Evolutionary conservation across 148 eudicot genomes (phyloP), one percentile per base, ranked within the genome.

Genomic region (Rhododendron simsii): DNA sequence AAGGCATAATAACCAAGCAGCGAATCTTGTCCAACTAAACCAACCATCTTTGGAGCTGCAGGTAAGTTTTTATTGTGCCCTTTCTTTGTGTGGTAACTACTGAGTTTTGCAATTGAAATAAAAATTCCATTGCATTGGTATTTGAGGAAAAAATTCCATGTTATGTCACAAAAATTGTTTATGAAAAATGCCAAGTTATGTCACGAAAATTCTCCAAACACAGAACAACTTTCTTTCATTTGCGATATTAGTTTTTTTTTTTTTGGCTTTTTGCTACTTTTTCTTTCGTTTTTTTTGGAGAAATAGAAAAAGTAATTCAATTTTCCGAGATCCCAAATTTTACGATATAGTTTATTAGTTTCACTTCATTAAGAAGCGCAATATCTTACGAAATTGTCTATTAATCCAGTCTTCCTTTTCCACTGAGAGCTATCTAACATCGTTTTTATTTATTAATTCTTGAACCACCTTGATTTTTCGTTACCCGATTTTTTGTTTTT

Each of bases 31-130:
- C 33, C 83, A 78, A 65, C 78, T 50, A 23, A 76, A 53, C 57
- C 80, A 78, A 65, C 88, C 88, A 48, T 84, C 86, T 83, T 53
- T 84, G 78, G 86, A 87, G 51, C 86, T 87, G 53, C 86, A 87
- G 86, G 88, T 87, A 57, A n/a, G 13, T 75, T 30, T 4, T 71
- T 71, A 13, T 71, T 30, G 39, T 71, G 39, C 76, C 14, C 76
- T 71, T 71, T 13, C 18, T 30, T 71, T 71, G 16, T 8, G 65
- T 21, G 7, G 61, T 63, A 63, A 63, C 67, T 61, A 61, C 67
- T 20, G 21, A 61, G 67, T 21, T 61, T 14, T 23, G 12, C 69
- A 63, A 23, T 9, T 63, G 13, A 63, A 55, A 16, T 1, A 55
- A 18, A 55, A 55, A 4, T 18, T 55, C 61, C 20, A 53, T 16